These are phyloP conservation scores for Inga laurina DNA, from an alignment of 306 rosid species.

Conservation along the genomic window DNA sequence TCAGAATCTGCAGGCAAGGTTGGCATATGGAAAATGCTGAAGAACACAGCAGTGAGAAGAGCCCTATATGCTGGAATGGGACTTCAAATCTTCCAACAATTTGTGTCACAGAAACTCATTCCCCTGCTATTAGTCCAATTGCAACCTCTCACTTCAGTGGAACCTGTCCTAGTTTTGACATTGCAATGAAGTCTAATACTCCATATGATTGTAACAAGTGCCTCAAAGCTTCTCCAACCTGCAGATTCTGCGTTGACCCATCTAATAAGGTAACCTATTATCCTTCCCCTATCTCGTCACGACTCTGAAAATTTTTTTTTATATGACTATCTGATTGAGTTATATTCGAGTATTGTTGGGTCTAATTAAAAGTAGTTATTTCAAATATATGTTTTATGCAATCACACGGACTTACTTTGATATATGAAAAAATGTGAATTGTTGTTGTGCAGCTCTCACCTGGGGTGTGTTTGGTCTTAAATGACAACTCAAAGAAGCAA, in stretches of 20 bases:
- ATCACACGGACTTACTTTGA: too few relatives aligned
- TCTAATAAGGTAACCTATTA: slow-evolving; percentile 41
- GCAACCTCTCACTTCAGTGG: slow-evolving; percentile 41
- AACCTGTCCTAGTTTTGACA: slow-evolving; percentile 51
- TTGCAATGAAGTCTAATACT: slow-evolving; percentile 1
- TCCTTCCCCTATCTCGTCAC: neutral
- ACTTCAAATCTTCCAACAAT: slow-evolving; percentile 66
- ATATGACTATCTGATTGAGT: too few relatives aligned
- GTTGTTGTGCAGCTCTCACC: slow-evolving; percentile 48
- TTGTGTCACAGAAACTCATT: slow-evolving; percentile 49
- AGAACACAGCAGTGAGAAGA: slow-evolving; percentile 54
- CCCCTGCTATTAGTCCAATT: slow-evolving; percentile 33
- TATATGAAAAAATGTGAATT: neutral
- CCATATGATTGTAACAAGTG: slow-evolving; percentile 61
- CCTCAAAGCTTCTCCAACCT: slow-evolving; percentile 51
- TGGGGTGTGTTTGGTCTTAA: slow-evolving; percentile 59
- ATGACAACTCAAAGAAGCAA: slow-evolving; percentile 30
- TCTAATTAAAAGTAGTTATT: too few relatives aligned
- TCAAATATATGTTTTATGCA: too few relatives aligned
- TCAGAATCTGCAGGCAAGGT: slow-evolving; percentile 29
- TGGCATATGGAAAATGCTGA: slow-evolving; percentile 37
- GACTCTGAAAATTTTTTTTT: too few relatives aligned
- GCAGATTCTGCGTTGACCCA: slow-evolving; percentile 57
- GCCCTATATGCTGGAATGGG: slow-evolving; percentile 65
- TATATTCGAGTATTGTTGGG: too few relatives aligned